These are phyloP conservation scores for Kingdonia uniflora DNA, from an alignment of 164 flowering plant species.

Conservation along the genomic window DNA sequence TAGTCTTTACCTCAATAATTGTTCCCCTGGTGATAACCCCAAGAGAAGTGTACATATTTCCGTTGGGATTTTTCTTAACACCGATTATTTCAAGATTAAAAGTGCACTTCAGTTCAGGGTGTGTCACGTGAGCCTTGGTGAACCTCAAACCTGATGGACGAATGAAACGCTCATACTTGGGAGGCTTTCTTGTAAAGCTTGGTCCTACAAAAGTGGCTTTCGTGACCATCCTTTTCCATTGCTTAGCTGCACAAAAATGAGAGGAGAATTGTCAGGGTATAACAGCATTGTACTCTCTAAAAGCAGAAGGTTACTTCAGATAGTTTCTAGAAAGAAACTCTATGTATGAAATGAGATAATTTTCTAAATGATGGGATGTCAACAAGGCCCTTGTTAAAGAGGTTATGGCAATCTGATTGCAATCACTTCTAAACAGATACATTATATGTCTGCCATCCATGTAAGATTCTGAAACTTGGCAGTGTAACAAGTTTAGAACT, in stretches of 20 bases:
- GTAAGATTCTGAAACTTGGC: too few species aligned
- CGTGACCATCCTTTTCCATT: slow-evolving; percentile 98
- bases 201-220: slow-evolving; percentile 94
- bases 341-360: too few species aligned
- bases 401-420: too few species aligned
- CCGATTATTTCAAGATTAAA: slow-evolving; percentile 94
- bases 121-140: slow-evolving; percentile 92
- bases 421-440: too few species aligned
- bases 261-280: not conserved
- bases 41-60: slow-evolving; percentile 88
- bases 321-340: too few species aligned
- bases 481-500: too few species aligned
- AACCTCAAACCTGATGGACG: slow-evolving; percentile 88
- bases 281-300: too few species aligned
- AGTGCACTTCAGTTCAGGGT: slow-evolving; percentile 94
- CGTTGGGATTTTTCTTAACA: slow-evolving; percentile 94
- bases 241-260: slow-evolving; percentile 56
- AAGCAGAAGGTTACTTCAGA: too few species aligned
- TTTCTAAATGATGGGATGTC: too few species aligned
- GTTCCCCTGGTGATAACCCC: slow-evolving; percentile 96
- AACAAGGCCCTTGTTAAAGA: too few species aligned
- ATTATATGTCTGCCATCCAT: too few species aligned
- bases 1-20: slow-evolving; percentile 70
- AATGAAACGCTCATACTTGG: slow-evolving; percentile 93
- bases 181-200: slow-evolving; percentile 90